Percentiles rank a stretch among this genome's conserved stretches.
These are phyloP conservation scores for Balamuthia mandrillaris DNA, from an alignment of 208 protist species.

Conservation along the genomic window DNA sequence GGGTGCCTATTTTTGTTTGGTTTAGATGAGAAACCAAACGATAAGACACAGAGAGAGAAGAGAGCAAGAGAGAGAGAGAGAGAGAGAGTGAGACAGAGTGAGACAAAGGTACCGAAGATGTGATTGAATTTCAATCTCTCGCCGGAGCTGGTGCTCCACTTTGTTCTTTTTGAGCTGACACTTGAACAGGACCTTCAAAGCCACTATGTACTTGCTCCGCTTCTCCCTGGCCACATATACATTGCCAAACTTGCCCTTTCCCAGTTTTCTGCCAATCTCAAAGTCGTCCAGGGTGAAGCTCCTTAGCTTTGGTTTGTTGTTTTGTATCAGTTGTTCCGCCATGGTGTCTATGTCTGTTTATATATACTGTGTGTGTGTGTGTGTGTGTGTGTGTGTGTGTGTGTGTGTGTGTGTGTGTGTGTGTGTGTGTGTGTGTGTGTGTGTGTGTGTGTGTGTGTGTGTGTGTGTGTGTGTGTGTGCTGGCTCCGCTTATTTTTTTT, in stretches of 20 bases:
- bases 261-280: constrained; percentile 88
- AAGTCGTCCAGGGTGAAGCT: constrained; percentile 78
- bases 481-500: no score
- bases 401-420: neutral
- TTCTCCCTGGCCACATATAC: constrained; percentile 97
- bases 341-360: neutral
- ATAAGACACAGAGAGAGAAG: neutral
- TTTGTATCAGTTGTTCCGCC: neutral
- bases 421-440: neutral
- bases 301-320: neutral
- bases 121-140: constrained; percentile 98
- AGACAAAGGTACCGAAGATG: constrained; percentile 73
- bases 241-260: constrained; percentile 95
- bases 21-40: neutral
- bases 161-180: constrained; percentile 89
- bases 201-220: constrained; percentile 93
- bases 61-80: neutral
- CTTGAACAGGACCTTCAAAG: constrained; percentile 91
- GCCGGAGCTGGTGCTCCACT: constrained; percentile 93
- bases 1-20: constrained; percentile 77
- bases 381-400: neutral
- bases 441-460: neutral
- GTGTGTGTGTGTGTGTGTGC: neutral
- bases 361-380: neutral
- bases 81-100: neutral